Conservation (phyloP, 371 early-diverging fungal species). For the Mucor velutinosus region DNA sequence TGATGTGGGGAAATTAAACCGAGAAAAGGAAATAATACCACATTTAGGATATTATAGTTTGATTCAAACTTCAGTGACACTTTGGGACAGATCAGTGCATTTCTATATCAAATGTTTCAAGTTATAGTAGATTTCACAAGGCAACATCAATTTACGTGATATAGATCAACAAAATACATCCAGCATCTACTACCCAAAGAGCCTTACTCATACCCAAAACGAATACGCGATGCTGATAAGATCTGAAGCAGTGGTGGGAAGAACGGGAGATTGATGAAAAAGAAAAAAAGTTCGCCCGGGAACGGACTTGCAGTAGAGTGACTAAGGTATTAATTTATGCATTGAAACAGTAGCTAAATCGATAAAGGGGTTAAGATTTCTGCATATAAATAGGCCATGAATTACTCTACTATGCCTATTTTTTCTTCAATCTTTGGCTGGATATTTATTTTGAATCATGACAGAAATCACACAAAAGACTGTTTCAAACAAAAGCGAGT, state of each 20-base stretch:
- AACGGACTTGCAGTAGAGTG: not conserved
- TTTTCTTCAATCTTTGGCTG: too few species aligned
- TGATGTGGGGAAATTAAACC: not conserved
- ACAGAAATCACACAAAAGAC: not conserved
- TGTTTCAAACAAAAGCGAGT: slow-evolving; percentile 1
- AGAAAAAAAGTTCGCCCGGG: not conserved
- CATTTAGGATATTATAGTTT: not conserved
- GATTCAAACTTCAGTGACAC: not conserved
- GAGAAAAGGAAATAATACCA: not conserved
- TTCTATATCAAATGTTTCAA: not conserved
- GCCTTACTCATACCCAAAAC: not conserved
- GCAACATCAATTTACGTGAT: not conserved
- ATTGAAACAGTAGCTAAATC: not conserved
- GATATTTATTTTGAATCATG: not conserved
- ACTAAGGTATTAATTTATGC: not conserved
- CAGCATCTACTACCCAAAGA: not conserved
- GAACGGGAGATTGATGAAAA: not conserved
- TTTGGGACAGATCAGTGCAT: not conserved
- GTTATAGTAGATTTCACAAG: not conserved
- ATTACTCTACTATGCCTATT: not conserved
- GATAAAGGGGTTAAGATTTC: not conserved
- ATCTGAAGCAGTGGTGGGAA: not conserved
- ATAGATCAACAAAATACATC: not conserved
- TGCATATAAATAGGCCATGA: not conserved
- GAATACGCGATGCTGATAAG: not conserved